These are phyloP conservation scores for Penicillium capsulatum DNA, from an alignment of 2,329 filamentous ascomycete species.

Conservation along the genomic window DNA sequence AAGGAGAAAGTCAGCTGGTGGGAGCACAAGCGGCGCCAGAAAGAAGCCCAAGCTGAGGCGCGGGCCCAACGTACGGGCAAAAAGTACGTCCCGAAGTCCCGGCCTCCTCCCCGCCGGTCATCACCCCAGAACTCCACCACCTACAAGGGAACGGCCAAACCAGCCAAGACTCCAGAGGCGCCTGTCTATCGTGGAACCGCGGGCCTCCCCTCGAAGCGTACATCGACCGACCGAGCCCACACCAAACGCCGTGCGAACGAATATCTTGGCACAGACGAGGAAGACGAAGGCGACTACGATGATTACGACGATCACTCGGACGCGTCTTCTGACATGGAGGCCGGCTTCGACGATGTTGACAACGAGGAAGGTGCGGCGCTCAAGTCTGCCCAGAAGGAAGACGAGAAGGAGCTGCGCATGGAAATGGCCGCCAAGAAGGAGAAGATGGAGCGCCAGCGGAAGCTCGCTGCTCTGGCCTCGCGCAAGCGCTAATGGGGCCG, in stretches of 20 bases:
- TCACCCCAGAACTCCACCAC: slow-evolving; percentile 27
- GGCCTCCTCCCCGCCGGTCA: too few relatives aligned
- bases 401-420: slow-evolving; percentile 43
- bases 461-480: slow-evolving; percentile 37
- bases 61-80: slow-evolving; percentile 33
- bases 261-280: slow-evolving; percentile 47
- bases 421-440: slow-evolving; percentile 45
- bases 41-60: slow-evolving; percentile 41
- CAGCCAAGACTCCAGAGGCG: slow-evolving; percentile 21
- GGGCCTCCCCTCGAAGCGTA: slow-evolving; percentile 30
- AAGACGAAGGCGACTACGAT: slow-evolving; percentile 44
- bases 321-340: slow-evolving; percentile 50
- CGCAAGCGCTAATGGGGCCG: slow-evolving; percentile 28
- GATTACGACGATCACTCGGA: slow-evolving; percentile 44
- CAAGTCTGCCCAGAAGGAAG: slow-evolving; percentile 42
- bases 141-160: slow-evolving; percentile 41
- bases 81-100: slow-evolving; percentile 26
- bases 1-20: slow-evolving; percentile 55
- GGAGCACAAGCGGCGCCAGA: slow-evolving; percentile 47
- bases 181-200: slow-evolving; percentile 43
- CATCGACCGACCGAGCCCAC: slow-evolving; percentile 26
- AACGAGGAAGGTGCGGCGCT: slow-evolving; percentile 44
- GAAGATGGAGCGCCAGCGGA: slow-evolving; percentile 46
- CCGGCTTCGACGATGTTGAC: slow-evolving; percentile 45
- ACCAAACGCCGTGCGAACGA: slow-evolving; percentile 36